Conservation (phyloP, 495 filamentous ascomycete species). For the Lasiosphaeria miniovina region DNA sequence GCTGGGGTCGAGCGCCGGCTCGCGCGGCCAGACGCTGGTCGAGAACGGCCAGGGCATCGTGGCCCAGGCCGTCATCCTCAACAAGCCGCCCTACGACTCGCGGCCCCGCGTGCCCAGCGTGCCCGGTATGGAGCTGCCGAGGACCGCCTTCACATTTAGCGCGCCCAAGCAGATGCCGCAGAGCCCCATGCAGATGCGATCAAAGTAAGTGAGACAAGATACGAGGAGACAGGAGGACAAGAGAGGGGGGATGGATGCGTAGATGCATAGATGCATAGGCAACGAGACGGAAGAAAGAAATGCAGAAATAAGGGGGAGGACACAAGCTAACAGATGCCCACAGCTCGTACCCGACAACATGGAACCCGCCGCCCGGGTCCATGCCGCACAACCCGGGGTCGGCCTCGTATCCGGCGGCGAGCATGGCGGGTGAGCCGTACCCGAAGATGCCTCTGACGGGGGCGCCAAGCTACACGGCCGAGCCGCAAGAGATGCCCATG, state of each 20-base stretch:
- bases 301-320: background rate
- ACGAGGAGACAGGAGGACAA: no score
- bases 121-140: constrained; percentile 47
- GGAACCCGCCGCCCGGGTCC: constrained; percentile 38
- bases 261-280: no score
- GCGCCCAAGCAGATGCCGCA: constrained; percentile 48
- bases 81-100: constrained; percentile 49
- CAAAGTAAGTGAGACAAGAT: constrained; percentile 40
- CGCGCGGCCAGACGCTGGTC: constrained; percentile 54
- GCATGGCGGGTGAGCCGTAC: constrained; percentile 44
- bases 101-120: constrained; percentile 43
- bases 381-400: constrained; percentile 40
- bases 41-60: constrained; percentile 48
- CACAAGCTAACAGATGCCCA: constrained; percentile 11
- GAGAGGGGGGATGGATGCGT: no score
- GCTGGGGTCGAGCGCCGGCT: constrained; percentile 65
- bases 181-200: constrained; percentile 51
- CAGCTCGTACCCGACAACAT: constrained; percentile 34
- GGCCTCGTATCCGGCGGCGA: constrained; percentile 40
- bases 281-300: background rate
- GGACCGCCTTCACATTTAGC: constrained; percentile 53
- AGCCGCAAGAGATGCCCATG: constrained; percentile 47
- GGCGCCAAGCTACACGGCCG: constrained; percentile 41
- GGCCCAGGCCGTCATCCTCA: constrained; percentile 42
- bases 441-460: constrained; percentile 46